Percentiles rank a stretch among this genome's conserved stretches.
Evolutionary conservation across 2,329 filamentous ascomycete species (phyloP).

Genomic region (Aspergillus vadensis): DNA sequence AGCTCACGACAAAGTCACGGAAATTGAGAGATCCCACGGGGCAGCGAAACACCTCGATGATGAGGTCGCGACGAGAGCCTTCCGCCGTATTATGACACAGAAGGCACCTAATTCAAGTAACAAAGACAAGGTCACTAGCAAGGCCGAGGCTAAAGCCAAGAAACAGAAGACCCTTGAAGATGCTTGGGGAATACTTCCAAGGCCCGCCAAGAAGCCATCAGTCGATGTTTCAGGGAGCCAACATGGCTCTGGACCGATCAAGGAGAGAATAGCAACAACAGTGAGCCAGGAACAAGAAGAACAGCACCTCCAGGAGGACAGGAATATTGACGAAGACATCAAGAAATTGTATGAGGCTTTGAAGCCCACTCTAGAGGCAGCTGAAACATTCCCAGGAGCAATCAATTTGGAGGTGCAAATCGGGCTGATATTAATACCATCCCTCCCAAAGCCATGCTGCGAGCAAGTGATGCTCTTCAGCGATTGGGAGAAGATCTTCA

Average conservation of each 20-base stretch:
- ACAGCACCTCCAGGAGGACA: background rate
- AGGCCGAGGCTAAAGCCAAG: conserved; percentile 22
- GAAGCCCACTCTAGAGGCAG: conserved; percentile 34
- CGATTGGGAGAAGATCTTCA: conserved; percentile 38
- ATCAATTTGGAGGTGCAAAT: conserved; percentile 41
- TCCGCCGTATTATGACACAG: conserved; percentile 36
- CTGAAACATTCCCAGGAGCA: conserved; percentile 37
- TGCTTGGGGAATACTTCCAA: conserved; percentile 29
- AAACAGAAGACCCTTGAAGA: conserved; percentile 33
- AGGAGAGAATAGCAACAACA: background rate
- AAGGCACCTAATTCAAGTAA: conserved; percentile 21
- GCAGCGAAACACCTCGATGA: conserved; percentile 8
- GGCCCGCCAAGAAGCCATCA: conserved; percentile 8
- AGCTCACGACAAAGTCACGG: conserved; percentile 13
- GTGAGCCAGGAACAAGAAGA: background rate
- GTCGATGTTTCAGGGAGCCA: background rate
- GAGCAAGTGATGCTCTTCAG: conserved; percentile 21
- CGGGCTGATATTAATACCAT: conserved; percentile 37
- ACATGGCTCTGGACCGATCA: background rate
- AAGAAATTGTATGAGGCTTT: conserved; percentile 33
- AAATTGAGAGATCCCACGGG: conserved; percentile 17
- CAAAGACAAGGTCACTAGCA: conserved; percentile 22
- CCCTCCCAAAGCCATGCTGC: conserved; percentile 27
- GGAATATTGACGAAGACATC: conserved; percentile 13
- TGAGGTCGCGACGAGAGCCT: conserved; percentile 28